A percentile compares a stretch with the other conserved stretches of the same genome.
phyloP scores from a whole-genome alignment of 305 asterid species.

The Solanum hybrid region DNA sequence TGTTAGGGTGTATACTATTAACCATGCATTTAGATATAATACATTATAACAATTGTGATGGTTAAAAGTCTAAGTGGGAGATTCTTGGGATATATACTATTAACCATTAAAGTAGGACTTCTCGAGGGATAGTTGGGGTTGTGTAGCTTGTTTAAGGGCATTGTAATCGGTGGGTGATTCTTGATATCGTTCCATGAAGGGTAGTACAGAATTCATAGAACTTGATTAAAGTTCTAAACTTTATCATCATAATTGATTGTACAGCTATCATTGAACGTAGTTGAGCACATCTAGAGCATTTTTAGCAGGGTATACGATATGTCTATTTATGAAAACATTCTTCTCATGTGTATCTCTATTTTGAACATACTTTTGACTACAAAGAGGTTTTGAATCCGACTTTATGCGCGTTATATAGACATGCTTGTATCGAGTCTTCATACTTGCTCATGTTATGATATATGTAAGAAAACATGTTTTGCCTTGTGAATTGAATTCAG shows the following conservation, averaged over 20 bases:
- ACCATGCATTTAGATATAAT: background rate
- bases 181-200: background rate
- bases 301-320: background rate
- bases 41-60: background rate
- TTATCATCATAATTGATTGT: background rate
- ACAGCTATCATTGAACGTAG: background rate
- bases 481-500: background rate
- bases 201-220: background rate
- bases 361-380: background rate
- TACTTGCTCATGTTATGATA: background rate
- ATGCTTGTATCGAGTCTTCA: background rate
- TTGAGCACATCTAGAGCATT: background rate
- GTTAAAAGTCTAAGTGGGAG: background rate
- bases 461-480: background rate
- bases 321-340: background rate
- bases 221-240: background rate
- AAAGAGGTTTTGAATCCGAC: background rate
- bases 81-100: background rate
- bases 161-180: background rate
- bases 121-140: background rate
- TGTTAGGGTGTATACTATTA: background rate
- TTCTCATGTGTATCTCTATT: background rate
- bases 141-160: background rate
- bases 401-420: background rate
- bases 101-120: background rate